These are phyloP conservation scores for Vicia faba DNA, from an alignment of 306 rosid species.

Conservation along the genomic window DNA sequence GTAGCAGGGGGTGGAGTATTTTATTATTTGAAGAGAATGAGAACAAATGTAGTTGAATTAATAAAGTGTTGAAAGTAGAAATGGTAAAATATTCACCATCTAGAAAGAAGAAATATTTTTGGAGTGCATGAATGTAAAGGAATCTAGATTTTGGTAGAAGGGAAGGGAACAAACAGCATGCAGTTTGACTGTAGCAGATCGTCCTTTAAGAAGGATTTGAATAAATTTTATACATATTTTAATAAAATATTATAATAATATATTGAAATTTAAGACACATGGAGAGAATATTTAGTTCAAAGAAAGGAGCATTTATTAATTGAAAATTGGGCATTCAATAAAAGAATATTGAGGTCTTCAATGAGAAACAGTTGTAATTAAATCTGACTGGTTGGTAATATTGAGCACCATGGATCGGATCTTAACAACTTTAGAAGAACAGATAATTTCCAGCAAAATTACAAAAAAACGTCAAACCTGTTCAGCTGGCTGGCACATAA, in stretches of 20 bases:
- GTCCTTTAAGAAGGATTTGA: conserved; percentile 33
- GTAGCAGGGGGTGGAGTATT: not conserved
- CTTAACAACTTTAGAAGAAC: not conserved
- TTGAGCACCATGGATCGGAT: not conserved
- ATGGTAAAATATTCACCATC: conserved; percentile 43
- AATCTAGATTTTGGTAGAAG: conserved; percentile 43
- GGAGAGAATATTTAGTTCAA: conserved; percentile 10
- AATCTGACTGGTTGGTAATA: not conserved
- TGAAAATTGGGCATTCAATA: not conserved
- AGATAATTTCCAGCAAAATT: not conserved
- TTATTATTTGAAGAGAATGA: conserved; percentile 57
- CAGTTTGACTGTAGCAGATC: conserved; percentile 50
- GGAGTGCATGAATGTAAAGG: conserved; percentile 43
- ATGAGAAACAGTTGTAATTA: conserved; percentile 1
- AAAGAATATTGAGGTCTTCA: conserved; percentile 2
- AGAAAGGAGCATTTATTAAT: not conserved
- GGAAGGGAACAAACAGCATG: conserved; percentile 29
- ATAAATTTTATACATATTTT: conserved; percentile 13
- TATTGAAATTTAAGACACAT: conserved; percentile 22
- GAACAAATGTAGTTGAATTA: conserved; percentile 49
- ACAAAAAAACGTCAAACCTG: not conserved
- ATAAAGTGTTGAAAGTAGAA: conserved; percentile 26
- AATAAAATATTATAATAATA: not conserved
- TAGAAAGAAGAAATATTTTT: conserved; percentile 38
- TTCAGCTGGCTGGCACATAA: conserved; percentile 31